Percentiles rank a stretch among this genome's conserved stretches.
phyloP scores from a whole-genome alignment of 805 yeast genomes.

The Spathaspora arborariae region DNA sequence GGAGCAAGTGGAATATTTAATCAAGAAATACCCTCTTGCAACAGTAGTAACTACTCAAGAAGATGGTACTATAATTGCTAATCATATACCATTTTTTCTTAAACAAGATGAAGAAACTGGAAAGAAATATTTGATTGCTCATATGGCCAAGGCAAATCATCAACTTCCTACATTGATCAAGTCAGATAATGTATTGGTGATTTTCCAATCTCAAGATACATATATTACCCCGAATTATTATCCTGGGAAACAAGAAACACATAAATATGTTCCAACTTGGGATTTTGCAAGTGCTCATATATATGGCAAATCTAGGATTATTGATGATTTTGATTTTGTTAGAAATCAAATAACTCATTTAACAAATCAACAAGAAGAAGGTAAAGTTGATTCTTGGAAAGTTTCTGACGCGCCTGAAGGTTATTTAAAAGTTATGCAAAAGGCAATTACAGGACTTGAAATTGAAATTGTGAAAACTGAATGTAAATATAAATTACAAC shows the following conservation, averaged over 20 bases:
- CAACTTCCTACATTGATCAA: conserved; percentile 42
- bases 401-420: conserved; percentile 54
- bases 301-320: conserved; percentile 46
- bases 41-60: conserved; percentile 41
- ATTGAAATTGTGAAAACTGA: conserved; percentile 45
- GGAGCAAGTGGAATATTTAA: conserved; percentile 38
- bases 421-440: conserved; percentile 40
- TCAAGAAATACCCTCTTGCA: conserved; percentile 49
- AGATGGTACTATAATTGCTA: conserved; percentile 43
- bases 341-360: conserved; percentile 40
- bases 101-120: conserved; percentile 32
- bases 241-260: conserved; percentile 50
- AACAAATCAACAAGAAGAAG: conserved; percentile 45
- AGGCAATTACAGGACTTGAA: conserved; percentile 54
- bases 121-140: conserved; percentile 46
- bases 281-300: conserved; percentile 57
- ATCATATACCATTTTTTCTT: conserved; percentile 54
- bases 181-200: conserved; percentile 41
- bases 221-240: conserved; percentile 62
- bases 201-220: conserved; percentile 49
- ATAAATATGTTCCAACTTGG: conserved; percentile 70
- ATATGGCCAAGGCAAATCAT: conserved; percentile 49
- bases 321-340: conserved; percentile 45
- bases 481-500: conserved; percentile 59
- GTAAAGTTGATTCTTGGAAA: conserved; percentile 45